Conservation (phyloP, 129 eudicot species). For the Artemisia tridentata region DNA sequence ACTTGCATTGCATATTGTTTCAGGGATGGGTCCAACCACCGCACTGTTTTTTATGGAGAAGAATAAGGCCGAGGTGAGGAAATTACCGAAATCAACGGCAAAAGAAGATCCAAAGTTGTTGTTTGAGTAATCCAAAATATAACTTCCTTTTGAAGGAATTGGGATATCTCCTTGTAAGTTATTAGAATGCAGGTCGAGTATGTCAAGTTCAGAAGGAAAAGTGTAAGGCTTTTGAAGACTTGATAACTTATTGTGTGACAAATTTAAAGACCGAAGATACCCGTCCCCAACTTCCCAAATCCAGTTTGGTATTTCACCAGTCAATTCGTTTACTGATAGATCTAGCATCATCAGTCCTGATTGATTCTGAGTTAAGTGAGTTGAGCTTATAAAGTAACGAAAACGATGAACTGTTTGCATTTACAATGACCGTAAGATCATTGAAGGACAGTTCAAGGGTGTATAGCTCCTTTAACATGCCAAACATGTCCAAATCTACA, state of each 20-base stretch:
- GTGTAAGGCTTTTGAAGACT: constrained; percentile 38
- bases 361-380: constrained; percentile 34
- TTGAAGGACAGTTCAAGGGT: constrained; percentile 53
- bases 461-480: constrained; percentile 29
- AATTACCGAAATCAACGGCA: constrained; percentile 40
- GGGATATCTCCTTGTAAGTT: constrained; percentile 45
- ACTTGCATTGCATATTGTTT: constrained; percentile 46
- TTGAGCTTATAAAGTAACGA: constrained; percentile 32
- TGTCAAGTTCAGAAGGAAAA: constrained; percentile 21
- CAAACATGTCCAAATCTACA: constrained; percentile 31
- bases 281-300: constrained; percentile 40
- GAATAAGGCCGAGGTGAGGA: constrained; percentile 21
- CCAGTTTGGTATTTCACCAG: constrained; percentile 18
- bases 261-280: constrained; percentile 37
- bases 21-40: constrained; percentile 46
- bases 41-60: constrained; percentile 45
- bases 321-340: constrained; percentile 43
- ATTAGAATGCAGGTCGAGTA: constrained; percentile 54
- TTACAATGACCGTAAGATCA: constrained; percentile 29
- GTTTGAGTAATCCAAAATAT: constrained; percentile 48
- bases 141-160: constrained; percentile 35
- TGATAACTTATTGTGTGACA: constrained; percentile 41
- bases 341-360: constrained; percentile 36
- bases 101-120: constrained; percentile 41
- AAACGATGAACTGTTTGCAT: constrained; percentile 19